These are phyloP conservation scores for Beauveria varroae DNA, from an alignment of 2,329 filamentous ascomycete species.

Conservation along the genomic window DNA sequence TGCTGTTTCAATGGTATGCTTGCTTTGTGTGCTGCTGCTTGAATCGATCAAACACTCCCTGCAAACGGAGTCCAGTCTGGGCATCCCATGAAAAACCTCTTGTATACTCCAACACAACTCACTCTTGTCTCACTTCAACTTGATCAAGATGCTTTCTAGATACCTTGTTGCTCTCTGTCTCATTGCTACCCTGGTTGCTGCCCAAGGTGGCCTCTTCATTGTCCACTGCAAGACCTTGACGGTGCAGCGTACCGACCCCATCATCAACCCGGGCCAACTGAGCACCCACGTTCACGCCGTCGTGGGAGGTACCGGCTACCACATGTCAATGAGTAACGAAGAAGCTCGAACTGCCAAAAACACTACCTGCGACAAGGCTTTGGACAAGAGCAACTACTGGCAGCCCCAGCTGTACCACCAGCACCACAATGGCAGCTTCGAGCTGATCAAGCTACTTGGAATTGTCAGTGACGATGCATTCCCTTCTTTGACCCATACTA, in stretches of 20 bases:
- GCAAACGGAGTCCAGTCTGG: neutral
- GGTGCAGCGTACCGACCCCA: slow-evolving; percentile 48
- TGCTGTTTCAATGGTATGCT: neutral
- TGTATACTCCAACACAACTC: neutral
- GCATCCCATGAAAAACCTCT: neutral
- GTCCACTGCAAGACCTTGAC: slow-evolving; percentile 21
- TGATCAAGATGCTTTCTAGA: neutral
- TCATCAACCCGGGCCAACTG: slow-evolving; percentile 45
- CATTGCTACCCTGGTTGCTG: neutral
- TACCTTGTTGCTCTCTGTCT: neutral
- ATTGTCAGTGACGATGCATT: slow-evolving; percentile 15
- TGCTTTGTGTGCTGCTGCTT: neutral
- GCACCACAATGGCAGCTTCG: slow-evolving; percentile 49
- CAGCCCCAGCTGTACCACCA: slow-evolving; percentile 48
- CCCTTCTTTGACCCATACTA: neutral
- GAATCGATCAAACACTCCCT: neutral
- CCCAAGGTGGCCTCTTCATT: slow-evolving; percentile 16
- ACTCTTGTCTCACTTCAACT: too few species aligned
- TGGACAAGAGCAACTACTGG: slow-evolving; percentile 64
- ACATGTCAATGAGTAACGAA: slow-evolving; percentile 44
- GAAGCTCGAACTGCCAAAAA: slow-evolving; percentile 47
- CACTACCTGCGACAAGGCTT: slow-evolving; percentile 55
- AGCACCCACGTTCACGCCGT: slow-evolving; percentile 54
- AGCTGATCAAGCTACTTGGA: slow-evolving; percentile 25
- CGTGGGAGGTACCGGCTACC: slow-evolving; percentile 55